Base-by-base conservation (phyloP, 169 alveolate genomes). In the Plasmodium malariae region DNA sequence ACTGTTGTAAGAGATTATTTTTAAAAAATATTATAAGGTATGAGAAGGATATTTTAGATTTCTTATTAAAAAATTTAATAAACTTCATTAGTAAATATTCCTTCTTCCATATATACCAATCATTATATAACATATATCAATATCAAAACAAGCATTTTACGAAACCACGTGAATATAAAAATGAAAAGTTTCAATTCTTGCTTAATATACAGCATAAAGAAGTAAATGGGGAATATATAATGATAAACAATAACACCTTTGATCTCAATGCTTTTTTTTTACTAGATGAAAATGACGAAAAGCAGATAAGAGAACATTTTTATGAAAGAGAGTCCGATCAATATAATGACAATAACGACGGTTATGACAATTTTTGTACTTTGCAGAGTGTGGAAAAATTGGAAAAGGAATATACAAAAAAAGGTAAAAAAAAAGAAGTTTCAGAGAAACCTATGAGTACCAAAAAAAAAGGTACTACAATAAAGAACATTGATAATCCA, bases 1-100 rank as follows among this genome's bases (percentile, higher is more conserved):
- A 55, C 1, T 69, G 92, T 32, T 70, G 87, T 49, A 68, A 74
- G 45, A 86, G 87, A 26, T 40, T 86, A 67, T 67, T 83, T 67
- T 67, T 83, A 83, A 83, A 83, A 83, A 83, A 83, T 86, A 86
- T 86, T 57, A 86, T 71, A 55, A 86, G 70, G 70, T 32, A 86
- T 37, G 87, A 86, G 59, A 70, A 70, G 26, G 85, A 86, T 37
- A 71, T 86, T 32, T 17, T 86, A 86, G 72, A 86, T 45, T 68
- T 83, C 55, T 55, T 83, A 43, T 70, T 83, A 67, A 83, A 83
- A 67, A 83, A 83, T 67, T 65, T 83, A 83, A 83, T 83, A 17
- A 83, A 83, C 59, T 83, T 60, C 67, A 83, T 83, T 83, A 83
- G 67, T 55, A 55, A 83, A 32, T 70, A 54, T 83, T 83, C 91